A percentile compares a stretch with the other conserved stretches of the same genome.
Evolutionary conservation across 1,284 basidiomycete species (phyloP).

Genomic region (Fomitopsis betulina): DNA sequence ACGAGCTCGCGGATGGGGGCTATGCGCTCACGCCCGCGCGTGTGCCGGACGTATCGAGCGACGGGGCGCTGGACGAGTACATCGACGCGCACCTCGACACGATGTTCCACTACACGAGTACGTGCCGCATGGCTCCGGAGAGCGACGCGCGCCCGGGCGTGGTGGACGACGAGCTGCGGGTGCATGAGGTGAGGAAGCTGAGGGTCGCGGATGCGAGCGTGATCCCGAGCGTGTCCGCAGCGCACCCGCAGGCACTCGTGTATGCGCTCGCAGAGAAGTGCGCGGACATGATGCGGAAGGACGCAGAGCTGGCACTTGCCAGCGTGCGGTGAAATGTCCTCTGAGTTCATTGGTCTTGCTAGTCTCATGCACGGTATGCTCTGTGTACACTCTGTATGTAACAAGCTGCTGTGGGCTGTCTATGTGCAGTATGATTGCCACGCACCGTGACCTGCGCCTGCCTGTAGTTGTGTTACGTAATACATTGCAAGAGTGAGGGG

Average conservation of each 20-base stretch:
- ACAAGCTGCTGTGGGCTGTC: too few species aligned
- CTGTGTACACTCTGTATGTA: too few species aligned
- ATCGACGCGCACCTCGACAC: conserved; percentile 22
- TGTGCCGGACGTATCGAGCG: conserved; percentile 23
- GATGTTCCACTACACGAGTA: conserved; percentile 33
- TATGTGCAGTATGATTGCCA: too few species aligned
- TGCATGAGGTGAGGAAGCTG: conserved; percentile 40
- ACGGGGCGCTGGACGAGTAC: conserved; percentile 25
- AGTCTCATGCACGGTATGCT: too few species aligned
- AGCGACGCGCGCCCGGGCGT: conserved; percentile 12
- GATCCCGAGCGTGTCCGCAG: conserved; percentile 32
- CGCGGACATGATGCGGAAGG: conserved; percentile 14
- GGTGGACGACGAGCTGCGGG: conserved; percentile 43
- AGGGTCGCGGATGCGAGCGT: conserved; percentile 37
- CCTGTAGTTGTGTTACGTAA: not conserved
- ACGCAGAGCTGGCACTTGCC: not conserved
- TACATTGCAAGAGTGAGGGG: not conserved
- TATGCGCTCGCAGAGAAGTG: conserved; percentile 35
- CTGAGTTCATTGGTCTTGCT: too few species aligned
- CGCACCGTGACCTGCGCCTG: too few species aligned
- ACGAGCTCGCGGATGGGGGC: conserved; percentile 26
- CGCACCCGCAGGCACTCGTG: conserved; percentile 32
- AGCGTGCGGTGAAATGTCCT: too few species aligned
- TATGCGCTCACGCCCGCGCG: conserved; percentile 26
- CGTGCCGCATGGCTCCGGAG: conserved; percentile 35